Conservation (phyloP, 768 basidiomycete genomes). For the Suillus subalutaceus region DNA sequence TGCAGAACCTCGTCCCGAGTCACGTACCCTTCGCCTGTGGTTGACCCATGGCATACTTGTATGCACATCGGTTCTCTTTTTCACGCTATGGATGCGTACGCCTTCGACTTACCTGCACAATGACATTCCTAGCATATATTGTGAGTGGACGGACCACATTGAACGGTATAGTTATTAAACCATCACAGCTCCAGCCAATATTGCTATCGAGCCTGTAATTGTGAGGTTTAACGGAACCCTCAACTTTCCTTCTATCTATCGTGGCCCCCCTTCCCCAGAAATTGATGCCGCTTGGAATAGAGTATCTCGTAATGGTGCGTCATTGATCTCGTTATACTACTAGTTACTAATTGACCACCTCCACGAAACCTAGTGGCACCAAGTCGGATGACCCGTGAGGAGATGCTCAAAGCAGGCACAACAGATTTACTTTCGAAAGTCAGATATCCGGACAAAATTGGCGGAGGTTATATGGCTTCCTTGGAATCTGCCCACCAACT, state of each 20-base stretch:
- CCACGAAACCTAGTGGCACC: constrained; percentile 5
- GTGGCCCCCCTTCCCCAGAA: constrained; percentile 14
- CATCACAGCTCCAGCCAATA: constrained; percentile 14
- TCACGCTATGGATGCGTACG: constrained; percentile 14
- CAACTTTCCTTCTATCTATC: constrained; percentile 13
- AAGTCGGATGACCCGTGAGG: constrained; percentile 8
- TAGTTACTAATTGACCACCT: not conserved
- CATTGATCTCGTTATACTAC: not conserved
- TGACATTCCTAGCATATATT: constrained; percentile 4
- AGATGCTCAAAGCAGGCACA: constrained; percentile 13
- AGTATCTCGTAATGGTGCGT: constrained; percentile 9
- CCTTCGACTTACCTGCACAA: not conserved
- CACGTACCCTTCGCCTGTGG: not conserved
- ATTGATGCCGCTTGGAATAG: constrained; percentile 17
- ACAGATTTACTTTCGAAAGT: constrained; percentile 10
- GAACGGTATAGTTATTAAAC: not conserved
- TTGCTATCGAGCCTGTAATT: constrained; percentile 13
- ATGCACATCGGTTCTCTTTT: constrained; percentile 6
- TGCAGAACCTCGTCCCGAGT: not conserved
- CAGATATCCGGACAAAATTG: constrained; percentile 14
- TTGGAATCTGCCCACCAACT: constrained; percentile 16
- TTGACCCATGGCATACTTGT: constrained; percentile 7
- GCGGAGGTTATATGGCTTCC: constrained; percentile 14
- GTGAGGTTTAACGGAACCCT: constrained; percentile 14
- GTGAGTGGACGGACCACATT: not conserved